Percentiles rank a stretch among this genome's conserved stretches.
Evolutionary conservation across 177 flowering plant genomes (phyloP).

Genomic region (Telopea speciosissima): DNA sequence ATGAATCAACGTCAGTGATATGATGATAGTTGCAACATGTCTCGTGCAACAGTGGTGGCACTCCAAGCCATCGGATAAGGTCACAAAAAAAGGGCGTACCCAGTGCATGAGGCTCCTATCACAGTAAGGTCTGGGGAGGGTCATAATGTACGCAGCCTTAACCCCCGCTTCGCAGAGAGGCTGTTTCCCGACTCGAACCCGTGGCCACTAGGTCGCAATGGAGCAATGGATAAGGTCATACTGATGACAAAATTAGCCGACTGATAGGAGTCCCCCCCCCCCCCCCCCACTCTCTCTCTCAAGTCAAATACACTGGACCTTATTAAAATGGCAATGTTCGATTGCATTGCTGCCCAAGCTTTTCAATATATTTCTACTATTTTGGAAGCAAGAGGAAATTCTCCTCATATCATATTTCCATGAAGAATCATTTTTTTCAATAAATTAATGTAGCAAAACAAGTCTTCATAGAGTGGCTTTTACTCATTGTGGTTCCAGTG

Average conservation of each 20-base stretch:
- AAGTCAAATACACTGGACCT: neutral
- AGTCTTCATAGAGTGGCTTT: neutral
- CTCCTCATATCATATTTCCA: neutral
- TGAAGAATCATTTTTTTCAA: neutral
- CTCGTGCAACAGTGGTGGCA: neutral
- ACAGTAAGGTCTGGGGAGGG: no score
- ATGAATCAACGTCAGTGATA: neutral
- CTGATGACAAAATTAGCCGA: neutral
- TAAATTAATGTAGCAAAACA: neutral
- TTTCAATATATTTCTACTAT: no score
- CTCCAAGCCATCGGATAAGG: neutral
- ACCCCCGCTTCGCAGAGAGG: no score
- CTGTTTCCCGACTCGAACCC: no score
- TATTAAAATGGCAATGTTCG: neutral
- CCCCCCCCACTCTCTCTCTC: no score
- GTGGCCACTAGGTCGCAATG: no score
- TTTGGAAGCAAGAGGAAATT: no score
- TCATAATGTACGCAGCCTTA: no score
- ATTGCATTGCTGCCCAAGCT: neutral
- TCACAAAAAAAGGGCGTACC: no score
- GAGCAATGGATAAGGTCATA: neutral
- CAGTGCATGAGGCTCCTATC: no score
- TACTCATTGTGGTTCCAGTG: neutral
- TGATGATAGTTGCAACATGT: neutral
- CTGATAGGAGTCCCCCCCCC: neutral